Conservation (phyloP, 106 monocot genomes). For the Dioscorea zingiberensis region DNA sequence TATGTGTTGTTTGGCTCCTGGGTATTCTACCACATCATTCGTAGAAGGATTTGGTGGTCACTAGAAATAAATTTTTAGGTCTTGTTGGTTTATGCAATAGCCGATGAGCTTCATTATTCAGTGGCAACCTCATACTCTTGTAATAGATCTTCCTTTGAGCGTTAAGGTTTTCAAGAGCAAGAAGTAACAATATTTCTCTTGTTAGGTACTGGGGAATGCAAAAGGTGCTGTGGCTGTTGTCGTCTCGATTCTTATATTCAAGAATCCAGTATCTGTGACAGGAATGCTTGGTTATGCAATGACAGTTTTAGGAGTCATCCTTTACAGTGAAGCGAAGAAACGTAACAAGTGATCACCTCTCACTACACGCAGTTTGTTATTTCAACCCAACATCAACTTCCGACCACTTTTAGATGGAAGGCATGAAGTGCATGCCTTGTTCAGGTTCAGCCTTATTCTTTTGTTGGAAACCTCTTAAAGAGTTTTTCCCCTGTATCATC, state of each 20-base stretch:
- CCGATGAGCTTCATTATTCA: too few relatives aligned
- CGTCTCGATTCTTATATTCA: conserved; percentile 83
- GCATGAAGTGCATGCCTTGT: neutral
- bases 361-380: neutral
- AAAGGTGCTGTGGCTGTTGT: conserved; percentile 94
- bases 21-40: too few relatives aligned
- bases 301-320: conserved; percentile 73
- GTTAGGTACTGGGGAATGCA: conserved; percentile 92
- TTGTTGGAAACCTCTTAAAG: neutral
- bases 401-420: neutral
- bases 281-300: conserved; percentile 87
- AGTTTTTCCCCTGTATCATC: neutral
- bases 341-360: conserved; percentile 38
- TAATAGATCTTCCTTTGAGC: too few relatives aligned
- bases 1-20: too few relatives aligned
- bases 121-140: too few relatives aligned
- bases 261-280: conserved; percentile 71
- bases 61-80: too few relatives aligned
- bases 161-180: too few relatives aligned
- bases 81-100: too few relatives aligned
- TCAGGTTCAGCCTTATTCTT: neutral
- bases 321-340: conserved; percentile 90
- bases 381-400: neutral
- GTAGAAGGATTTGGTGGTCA: too few relatives aligned
- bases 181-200: neutral